phyloP scores from a whole-genome alignment of 805 yeast genomes.

The Ogataea haglerorum region DNA sequence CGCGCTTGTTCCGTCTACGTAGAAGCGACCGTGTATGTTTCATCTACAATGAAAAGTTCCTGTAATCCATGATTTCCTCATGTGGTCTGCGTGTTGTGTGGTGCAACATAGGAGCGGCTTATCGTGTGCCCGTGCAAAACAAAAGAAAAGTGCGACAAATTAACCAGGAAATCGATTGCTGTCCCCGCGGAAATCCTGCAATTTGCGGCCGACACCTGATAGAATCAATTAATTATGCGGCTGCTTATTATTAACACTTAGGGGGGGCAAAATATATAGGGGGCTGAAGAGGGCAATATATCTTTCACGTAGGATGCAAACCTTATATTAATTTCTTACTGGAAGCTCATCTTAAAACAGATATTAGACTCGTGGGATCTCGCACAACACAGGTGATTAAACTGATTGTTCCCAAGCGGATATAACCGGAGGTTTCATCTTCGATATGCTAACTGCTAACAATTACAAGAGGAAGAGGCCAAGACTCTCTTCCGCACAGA shows the following conservation, averaged over 20 bases:
- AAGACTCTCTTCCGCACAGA: constrained; percentile 27
- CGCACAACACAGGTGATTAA: no score
- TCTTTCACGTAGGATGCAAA: constrained; percentile 1
- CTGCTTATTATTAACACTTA: not conserved
- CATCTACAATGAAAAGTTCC: constrained; percentile 4
- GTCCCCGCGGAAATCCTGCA: constrained; percentile 5
- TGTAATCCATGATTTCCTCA: not conserved
- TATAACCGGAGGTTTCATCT: not conserved
- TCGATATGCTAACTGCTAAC: constrained; percentile 27
- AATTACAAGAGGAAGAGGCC: constrained; percentile 36
- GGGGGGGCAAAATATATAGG: constrained; percentile 4
- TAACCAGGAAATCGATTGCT: constrained; percentile 7
- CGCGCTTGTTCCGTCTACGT: no score
- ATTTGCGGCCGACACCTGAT: not conserved
- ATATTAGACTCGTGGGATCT: not conserved
- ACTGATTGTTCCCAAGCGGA: no score
- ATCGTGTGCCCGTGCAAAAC: constrained; percentile 11
- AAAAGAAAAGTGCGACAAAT: constrained; percentile 3
- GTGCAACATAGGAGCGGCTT: constrained; percentile 5
- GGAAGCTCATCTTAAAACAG: not conserved
- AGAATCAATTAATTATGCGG: constrained; percentile 9
- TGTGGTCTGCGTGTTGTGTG: constrained; percentile 4
- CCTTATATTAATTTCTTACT: not conserved
- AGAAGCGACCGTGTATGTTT: constrained; percentile 4
- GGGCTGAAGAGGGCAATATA: constrained; percentile 12